Conservation (phyloP, 305 asterid genomes). For the Solanum aculeatissimum region DNA sequence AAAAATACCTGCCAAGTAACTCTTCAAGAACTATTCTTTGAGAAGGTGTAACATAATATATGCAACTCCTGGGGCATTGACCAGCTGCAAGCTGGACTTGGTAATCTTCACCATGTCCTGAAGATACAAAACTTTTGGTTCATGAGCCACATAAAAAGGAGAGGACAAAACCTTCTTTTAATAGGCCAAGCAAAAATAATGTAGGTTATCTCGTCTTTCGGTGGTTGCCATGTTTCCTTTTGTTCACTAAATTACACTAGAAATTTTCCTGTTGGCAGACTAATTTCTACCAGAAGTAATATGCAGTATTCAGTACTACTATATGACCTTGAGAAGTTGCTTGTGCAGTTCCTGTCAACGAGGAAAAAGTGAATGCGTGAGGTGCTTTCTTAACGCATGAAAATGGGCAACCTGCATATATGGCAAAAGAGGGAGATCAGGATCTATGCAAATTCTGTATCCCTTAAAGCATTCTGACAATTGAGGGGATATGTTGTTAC, state of each 20-base stretch:
- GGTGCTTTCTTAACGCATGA: slow-evolving; percentile 85
- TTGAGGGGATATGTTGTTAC: background rate
- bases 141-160: background rate
- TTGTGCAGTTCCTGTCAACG: slow-evolving; percentile 58
- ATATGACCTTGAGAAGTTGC: slow-evolving; percentile 68
- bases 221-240: background rate
- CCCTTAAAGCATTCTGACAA: background rate
- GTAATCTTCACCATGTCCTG: slow-evolving; percentile 60
- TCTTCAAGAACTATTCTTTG: slow-evolving; percentile 83
- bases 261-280: background rate
- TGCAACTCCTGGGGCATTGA: slow-evolving; percentile 83
- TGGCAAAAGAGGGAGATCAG: background rate
- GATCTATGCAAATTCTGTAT: background rate
- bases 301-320: background rate
- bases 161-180: background rate
- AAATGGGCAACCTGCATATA: slow-evolving; percentile 71
- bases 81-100: slow-evolving; percentile 60
- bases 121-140: background rate
- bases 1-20: slow-evolving; percentile 56
- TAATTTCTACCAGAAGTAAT: background rate
- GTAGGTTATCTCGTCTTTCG: background rate
- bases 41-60: slow-evolving; percentile 80
- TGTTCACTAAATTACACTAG: background rate
- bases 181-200: background rate
- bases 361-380: slow-evolving; percentile 56